phyloP scores from a whole-genome alignment of 306 rosid species.

The Vigna angularis region DNA sequence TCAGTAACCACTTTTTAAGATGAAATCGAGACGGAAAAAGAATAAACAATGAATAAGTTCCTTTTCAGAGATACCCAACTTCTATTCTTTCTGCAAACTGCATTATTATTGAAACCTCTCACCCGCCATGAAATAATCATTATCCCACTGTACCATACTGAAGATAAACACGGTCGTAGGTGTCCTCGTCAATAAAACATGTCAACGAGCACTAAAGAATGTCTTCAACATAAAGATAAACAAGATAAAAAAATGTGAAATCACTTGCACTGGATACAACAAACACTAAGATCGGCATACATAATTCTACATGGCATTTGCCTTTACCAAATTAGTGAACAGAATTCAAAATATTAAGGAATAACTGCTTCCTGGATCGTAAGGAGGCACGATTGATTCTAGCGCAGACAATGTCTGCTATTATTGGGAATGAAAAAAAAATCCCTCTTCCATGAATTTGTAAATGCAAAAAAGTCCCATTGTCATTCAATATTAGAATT shows the following conservation, averaged over 20 bases:
- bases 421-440: slow-evolving; percentile 70
- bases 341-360: slow-evolving; percentile 43
- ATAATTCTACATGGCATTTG: slow-evolving; percentile 45
- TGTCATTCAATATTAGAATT: slow-evolving; percentile 53
- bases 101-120: neutral
- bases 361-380: slow-evolving; percentile 39
- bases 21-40: no score
- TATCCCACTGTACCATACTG: neutral
- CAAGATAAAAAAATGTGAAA: slow-evolving; percentile 9
- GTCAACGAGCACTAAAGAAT: no score
- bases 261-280: slow-evolving; percentile 50
- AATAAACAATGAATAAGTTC: no score
- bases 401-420: slow-evolving; percentile 56
- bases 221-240: slow-evolving; percentile 11
- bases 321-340: slow-evolving; percentile 47
- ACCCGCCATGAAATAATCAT: neutral
- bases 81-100: neutral
- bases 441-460: slow-evolving; percentile 63
- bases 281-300: slow-evolving; percentile 46
- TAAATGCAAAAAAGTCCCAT: slow-evolving; percentile 49
- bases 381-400: slow-evolving; percentile 54
- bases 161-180: neutral
- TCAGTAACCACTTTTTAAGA: no score
- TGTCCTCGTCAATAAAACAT: no score
- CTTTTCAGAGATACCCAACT: no score